Base-by-base conservation (phyloP, 1,139 yeast genomes). In the Sugiyamaella neomexicana region DNA sequence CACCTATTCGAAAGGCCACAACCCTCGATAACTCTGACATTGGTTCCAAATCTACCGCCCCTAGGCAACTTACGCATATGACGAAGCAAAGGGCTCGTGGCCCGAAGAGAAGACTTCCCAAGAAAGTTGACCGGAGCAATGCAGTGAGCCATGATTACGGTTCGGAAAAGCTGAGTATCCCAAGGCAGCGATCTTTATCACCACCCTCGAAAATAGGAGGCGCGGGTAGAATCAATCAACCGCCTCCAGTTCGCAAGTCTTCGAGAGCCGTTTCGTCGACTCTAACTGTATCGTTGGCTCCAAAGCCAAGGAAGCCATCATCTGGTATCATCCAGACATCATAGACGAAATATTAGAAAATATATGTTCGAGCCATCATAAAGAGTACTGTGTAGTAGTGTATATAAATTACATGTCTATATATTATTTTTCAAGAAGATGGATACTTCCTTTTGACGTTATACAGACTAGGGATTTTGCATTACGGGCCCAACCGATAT, bases 61-160 rank as follows among this genome's bases (percentile, higher is more conserved):
- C 16, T 15, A 45, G 37, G 10, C 72, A 75, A 52, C 71, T 86
- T 55, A 73, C 72, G 0, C 95, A 87, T 64, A 72, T 80, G 9
- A 86, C 80, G 46, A 87, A 86, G 66, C 62, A 72, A 0, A 75
- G 96, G 58, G 73, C 90, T 3, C 82, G 78, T 62, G 96, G 96
- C 0, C 96, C 96, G 1, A 84, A 80, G 66, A 75, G 96, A 65
- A 77, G 86, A 59, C 76, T 83, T 38, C 95, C 95, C 0, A 77
- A 74, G 20, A 31, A 72, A 58, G 47, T 73, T 2, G 29, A 17
- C 13, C n/a, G 25, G 13, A 23, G 27, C 13, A 57, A 54, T 75
- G 40, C 8, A 37, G 13, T n/a, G 40, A n/a, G 15, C 13, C 10
- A 37, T 72, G 2, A 67, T 6, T 49, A 40, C 27, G 37, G 17